Conservation (phyloP, 176 grass and related monocot species). For the Pontederia paniculata region DNA sequence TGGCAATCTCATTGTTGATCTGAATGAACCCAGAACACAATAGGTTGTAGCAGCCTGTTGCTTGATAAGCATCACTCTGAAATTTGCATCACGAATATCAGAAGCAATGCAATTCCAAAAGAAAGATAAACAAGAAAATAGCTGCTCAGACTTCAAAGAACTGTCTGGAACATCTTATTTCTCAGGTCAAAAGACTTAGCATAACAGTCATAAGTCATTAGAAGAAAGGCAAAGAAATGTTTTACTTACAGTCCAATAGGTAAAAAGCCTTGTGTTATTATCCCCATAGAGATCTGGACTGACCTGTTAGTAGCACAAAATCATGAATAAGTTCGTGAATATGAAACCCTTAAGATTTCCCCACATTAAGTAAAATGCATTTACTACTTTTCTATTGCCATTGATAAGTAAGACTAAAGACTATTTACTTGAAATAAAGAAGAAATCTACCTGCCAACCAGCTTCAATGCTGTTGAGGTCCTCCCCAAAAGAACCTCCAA, state of each 20-base stretch:
- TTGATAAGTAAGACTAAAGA: background rate
- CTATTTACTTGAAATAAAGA: background rate
- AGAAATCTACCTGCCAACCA: conserved; percentile 1
- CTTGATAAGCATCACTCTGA: conserved; percentile 3
- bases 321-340: background rate
- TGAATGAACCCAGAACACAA: conserved; percentile 9
- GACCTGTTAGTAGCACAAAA: background rate
- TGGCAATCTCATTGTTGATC: background rate
- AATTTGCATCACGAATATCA: background rate
- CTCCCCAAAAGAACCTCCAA: conserved; percentile 1
- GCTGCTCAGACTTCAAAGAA: background rate
- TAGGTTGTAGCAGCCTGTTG: conserved; percentile 10
- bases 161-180: too few species aligned
- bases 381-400: too few species aligned
- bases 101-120: background rate
- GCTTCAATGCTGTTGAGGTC: conserved; percentile 5
- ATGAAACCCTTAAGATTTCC: too few species aligned
- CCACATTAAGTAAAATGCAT: background rate
- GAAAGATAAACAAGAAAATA: background rate
- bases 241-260: conserved; percentile 11
- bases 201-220: background rate
- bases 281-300: conserved; percentile 4
- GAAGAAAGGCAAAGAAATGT: background rate
- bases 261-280: conserved; percentile 3
- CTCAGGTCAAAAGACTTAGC: too few species aligned